phyloP scores from a whole-genome alignment of 306 rosid genomes.

The Prunus mongolica region DNA sequence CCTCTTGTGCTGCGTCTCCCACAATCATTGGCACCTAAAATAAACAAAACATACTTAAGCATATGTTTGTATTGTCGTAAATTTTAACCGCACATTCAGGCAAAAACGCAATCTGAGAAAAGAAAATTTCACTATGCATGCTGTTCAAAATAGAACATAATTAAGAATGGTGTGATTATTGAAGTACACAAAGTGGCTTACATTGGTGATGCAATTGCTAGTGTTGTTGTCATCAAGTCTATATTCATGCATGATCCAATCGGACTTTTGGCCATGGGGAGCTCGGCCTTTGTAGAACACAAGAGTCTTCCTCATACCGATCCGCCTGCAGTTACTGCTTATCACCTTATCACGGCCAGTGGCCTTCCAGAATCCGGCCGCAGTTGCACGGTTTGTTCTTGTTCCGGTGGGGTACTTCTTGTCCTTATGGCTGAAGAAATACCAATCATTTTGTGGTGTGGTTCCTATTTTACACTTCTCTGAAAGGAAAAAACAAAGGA shows the following conservation, averaged over 20 bases:
- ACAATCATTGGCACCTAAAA: constrained; percentile 41
- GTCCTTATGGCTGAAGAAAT: constrained; percentile 93
- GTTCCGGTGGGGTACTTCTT: constrained; percentile 98
- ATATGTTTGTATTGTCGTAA: background rate
- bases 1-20: constrained; percentile 68
- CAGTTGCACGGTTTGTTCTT: constrained; percentile 83
- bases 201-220: constrained; percentile 30
- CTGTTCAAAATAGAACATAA: background rate
- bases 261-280: constrained; percentile 89
- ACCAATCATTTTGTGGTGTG: constrained; percentile 95
- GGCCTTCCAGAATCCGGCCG: constrained; percentile 96
- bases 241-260: constrained; percentile 98
- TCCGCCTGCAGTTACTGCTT: constrained; percentile 54
- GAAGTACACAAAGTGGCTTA: constrained; percentile 27
- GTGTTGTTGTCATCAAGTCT: constrained; percentile 67
- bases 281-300: constrained; percentile 96
- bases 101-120: too few relatives aligned
- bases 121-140: too few relatives aligned
- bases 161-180: background rate
- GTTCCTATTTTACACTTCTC: constrained; percentile 93
- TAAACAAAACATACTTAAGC: background rate
- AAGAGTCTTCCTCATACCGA: constrained; percentile 94
- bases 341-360: constrained; percentile 93
- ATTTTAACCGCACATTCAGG: background rate
- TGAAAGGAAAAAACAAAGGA: constrained; percentile 11